A percentile compares a stretch with the other conserved stretches of the same genome.
These are phyloP conservation scores for Elongisporangium prolatum DNA, from an alignment of 352 stramenopile species.

Conservation along the genomic window DNA sequence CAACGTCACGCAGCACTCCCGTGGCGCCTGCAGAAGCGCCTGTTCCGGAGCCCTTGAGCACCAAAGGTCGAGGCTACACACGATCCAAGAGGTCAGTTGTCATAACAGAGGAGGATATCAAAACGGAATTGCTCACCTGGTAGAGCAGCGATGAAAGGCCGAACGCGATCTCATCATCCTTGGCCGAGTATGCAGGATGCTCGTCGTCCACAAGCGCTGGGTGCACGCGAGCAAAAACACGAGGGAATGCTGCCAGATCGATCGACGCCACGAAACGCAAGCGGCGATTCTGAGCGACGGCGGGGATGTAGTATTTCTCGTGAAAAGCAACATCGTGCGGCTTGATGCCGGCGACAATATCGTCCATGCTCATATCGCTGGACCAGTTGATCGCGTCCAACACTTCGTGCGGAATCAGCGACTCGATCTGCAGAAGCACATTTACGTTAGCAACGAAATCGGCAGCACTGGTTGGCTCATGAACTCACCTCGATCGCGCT, in stretches of 20 bases:
- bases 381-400: constrained; percentile 45
- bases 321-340: constrained; percentile 55
- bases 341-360: constrained; percentile 42
- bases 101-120: background rate
- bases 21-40: constrained; percentile 59
- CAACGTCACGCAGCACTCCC: constrained; percentile 66
- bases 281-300: constrained; percentile 36
- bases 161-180: constrained; percentile 73
- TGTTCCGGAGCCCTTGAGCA: constrained; percentile 66
- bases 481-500: constrained; percentile 30
- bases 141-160: constrained; percentile 73
- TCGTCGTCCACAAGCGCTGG: constrained; percentile 53
- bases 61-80: constrained; percentile 39
- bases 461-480: background rate
- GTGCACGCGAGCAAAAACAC: constrained; percentile 41
- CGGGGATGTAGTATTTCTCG: constrained; percentile 43
- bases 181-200: constrained; percentile 51
- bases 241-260: constrained; percentile 43
- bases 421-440: constrained; percentile 22
- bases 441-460: background rate
- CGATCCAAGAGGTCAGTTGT: background rate
- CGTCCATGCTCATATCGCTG: constrained; percentile 34
- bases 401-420: constrained; percentile 39
- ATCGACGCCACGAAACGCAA: constrained; percentile 70
- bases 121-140: constrained; percentile 12